Evolutionary conservation across 768 basidiomycete genomes (phyloP), one percentile per base, ranked within the genome.

Genomic region (Lactarius tabidus): DNA sequence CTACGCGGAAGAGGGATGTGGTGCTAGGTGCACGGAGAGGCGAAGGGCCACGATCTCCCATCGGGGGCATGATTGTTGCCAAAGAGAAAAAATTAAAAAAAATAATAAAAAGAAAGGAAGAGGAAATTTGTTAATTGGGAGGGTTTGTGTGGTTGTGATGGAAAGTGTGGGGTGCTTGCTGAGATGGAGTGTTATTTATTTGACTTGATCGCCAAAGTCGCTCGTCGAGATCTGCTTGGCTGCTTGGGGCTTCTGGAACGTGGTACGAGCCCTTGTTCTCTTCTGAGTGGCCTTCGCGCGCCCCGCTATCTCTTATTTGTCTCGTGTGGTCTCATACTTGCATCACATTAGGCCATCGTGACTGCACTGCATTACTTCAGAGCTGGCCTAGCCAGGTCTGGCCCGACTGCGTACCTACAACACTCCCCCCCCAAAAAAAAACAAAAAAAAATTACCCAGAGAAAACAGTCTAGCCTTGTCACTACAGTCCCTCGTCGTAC

Each of bases 401-500:
- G 48, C 26, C 43, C 23, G 23, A 10, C 9, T 8, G 2, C 4
- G 20, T 23, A 48, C 39, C 17, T 1, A 41, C 10, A 4, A 18
- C 12, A 2, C 38, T 38, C 7, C 43, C 10, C 45, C 45, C 45
- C 45, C 23, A 39, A 39, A 39, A 39, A 38, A 38, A 38, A 36
- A 36, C 6, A 36, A 5, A 12, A 10, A 10, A 36, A 43, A 43
- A n/a, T n/a, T n/a, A n/a, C n/a, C n/a, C n/a, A n/a, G 41, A 43
- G 33, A 33, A 33, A 33, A 33, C 33, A 33, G 33, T 33, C n/a
- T 33, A 33, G 33, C 12, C 8, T 12, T 7, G 36, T 36, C 33
- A 3, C 15, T 77, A 97, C 72, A 95, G 76, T 14, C 96, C 96
- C 73, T 97, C 93, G 64, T 98, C 91, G 70, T 95, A 93, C 77